Base-by-base conservation (phyloP, 1,139 yeast genomes). In the Protomyces arabidopsidicola region DNA sequence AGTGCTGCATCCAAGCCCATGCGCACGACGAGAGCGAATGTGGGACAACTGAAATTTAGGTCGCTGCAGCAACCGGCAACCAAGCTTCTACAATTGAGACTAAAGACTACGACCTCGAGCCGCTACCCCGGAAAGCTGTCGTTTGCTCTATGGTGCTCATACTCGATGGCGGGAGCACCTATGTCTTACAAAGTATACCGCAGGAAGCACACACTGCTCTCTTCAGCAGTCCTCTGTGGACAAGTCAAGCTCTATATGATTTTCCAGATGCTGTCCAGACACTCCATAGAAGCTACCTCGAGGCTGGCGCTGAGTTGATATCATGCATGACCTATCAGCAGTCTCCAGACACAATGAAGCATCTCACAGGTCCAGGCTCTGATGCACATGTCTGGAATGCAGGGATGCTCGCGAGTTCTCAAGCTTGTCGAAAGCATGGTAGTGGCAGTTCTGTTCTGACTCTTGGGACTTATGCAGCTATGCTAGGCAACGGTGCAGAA, bases 261-360 rank as follows among this genome's bases (percentile, higher is more conserved):
- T 39, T 16, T 52, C 56, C 62, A n/a, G 53, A 24, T 36, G 56
- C 55, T 2, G 62, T 58, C 34, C 12, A 16, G 20, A n/a, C 12
- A 12, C 9, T 58, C 45, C 53, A 58, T 16, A 18, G 12, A 52
- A 24, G 38, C n/a, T 58, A 58, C 35, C 27, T 58, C 14, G 53
- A 39, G 16, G 55, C 62, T 18, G 62, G 62, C 12, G 55, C 56
- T 38, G 42, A 58, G 10, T 35, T 58, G 31, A 52, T 58, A 10
- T 58, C 62, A 6, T 58, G 62, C 52, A 58, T 58, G 62, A 58
- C 62, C n/a, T 58, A 58, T 20, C 62, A 58, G 35, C 62, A 58
- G 35, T 58, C 62, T 12, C 14, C 39, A 22, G 4, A 39, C 42
- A 58, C 62, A 8, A 58, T 58, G 62, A 22, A 27, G 52, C 62